Base-by-base conservation (phyloP, 805 yeast species). In the Wickerhamiella dianesei region DNA sequence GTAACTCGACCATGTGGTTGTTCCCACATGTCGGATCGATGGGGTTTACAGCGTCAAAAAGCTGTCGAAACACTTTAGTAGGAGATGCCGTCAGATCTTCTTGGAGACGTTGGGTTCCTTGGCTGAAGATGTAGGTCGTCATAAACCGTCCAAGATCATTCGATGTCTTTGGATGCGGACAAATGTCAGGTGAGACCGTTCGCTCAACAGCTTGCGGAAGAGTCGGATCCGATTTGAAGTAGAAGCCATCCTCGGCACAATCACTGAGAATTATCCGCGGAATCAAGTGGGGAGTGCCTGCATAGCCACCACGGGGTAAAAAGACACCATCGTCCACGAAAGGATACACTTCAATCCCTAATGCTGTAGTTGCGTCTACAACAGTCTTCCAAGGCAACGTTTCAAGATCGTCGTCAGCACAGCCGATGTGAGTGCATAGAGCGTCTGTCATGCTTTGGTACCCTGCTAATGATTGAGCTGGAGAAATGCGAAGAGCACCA, bases 1-100 rank as follows among this genome's bases (percentile, higher is more conserved):
- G 50, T 6, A 63, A 58, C 45, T 63, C 67, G 5, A 63, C 67
- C 54, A 61, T 62, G 42, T 63, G 67, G 44, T 59, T 57, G 32
- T 61, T 61, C 19, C 61, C 63, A 16, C 55, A 44, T 2, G 47
- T 21, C 1, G 59, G 53, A 16, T 46, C 48, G 21, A 53, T 49
- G 3, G 67, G 65, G 41, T 63, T 63, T 6, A 51, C 47, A 17
- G 57, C 59, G 44, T 63, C 66, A 44, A 63, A 61, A 13, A 55
- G 49, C 46, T 57, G 61, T 16, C 62, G 49, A 43, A 48, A 58
- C 3, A 61, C 61, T 21, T 42, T 48, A 20, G 51, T 41, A 1
- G 44, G 45, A 3, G 25, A 19, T 44, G 47, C 25, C 20, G 41
- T 41, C 47, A 45, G 29, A 37, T 25, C 19, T 3, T 16, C 36